Conservation (phyloP, 2,329 filamentous ascomycete genomes). For the Beauveria medogensis region DNA sequence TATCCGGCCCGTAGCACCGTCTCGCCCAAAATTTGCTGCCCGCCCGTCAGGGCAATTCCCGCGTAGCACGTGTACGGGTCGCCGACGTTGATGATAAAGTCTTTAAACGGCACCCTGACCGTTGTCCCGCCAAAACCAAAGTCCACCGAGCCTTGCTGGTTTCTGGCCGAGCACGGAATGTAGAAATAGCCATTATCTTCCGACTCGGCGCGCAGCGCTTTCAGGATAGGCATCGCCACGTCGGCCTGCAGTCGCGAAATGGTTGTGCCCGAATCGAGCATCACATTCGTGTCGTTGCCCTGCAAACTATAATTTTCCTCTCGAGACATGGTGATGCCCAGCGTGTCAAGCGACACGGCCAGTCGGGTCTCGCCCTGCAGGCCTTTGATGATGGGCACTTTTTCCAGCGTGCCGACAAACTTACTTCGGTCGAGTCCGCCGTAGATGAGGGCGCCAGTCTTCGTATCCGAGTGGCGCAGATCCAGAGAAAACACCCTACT, state of each 20-base stretch:
- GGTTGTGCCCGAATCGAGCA: constrained; percentile 47
- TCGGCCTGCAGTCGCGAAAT: constrained; percentile 36
- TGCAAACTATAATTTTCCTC: constrained; percentile 19
- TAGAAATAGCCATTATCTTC: constrained; percentile 36
- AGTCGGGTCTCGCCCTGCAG: constrained; percentile 28
- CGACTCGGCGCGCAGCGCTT: constrained; percentile 32
- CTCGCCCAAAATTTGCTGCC: constrained; percentile 37
- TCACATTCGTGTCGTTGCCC: constrained; percentile 29
- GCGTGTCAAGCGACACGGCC: constrained; percentile 23
- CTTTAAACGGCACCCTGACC: constrained; percentile 35
- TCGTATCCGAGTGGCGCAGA: constrained; percentile 34
- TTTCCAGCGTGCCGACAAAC: constrained; percentile 38
- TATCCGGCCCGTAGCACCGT: constrained; percentile 36
- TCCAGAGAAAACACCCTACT: constrained; percentile 45
- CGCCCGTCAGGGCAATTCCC: constrained; percentile 31
- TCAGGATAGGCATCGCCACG: constrained; percentile 35
- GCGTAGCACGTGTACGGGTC: constrained; percentile 31
- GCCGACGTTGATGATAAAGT: constrained; percentile 41
- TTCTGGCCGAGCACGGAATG: constrained; percentile 33
- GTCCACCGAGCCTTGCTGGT: constrained; percentile 33
- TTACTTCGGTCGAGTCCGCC: constrained; percentile 46
- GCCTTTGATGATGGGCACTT: constrained; percentile 34
- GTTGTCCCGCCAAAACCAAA: constrained; percentile 38
- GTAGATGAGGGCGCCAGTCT: constrained; percentile 43
- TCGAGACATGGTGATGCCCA: constrained; percentile 23